Evolutionary conservation across 2,329 filamentous ascomycete species (phyloP), one percentile per base, ranked within the genome.

Genomic region (Emmonsiellopsis sp.): DNA sequence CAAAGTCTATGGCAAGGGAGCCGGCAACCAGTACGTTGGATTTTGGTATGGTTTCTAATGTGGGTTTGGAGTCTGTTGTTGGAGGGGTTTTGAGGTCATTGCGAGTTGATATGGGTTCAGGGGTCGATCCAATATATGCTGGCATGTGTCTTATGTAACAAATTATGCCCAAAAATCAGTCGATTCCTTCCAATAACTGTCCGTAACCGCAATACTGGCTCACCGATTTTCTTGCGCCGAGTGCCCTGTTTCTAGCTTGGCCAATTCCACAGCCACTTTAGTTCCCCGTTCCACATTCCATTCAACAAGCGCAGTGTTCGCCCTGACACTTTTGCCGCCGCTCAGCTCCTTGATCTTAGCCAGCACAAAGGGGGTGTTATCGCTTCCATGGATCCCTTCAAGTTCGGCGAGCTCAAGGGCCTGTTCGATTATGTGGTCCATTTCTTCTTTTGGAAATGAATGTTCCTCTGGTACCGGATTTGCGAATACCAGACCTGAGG

Each of bases 1-100:
- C 86, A 37, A 93, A 76, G 68, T 97, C 92, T 57, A 95, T 78
- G 13, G 92, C 92, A 32, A 97, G 80, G 10, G 89, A 89, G n/a
- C 91, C 92, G 50, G 90, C 88, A 43, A 96, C 89, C 31, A 96
- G 73, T n/a, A 96, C 79, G 59, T 91, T 84, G 50, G 78, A 74
- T 57, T 67, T 67, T 31, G 63, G 55, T 31, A 61, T 30, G 46
- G 52, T n/a, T 43, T 56, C 51, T 8, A 37, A 8, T 56, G 32
- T 11, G 8, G 31, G n/a, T 31, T 52, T 37, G 41, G 15, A n/a
- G 51, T 56, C 48, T 54, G 20, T 41, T 50, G 35, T 44, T 15
- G 51, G 47, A n/a, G 43, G 30, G 43, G 51, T 50, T 44, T 56
- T 53, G 57, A 61, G 57, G 50, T 52, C 51, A 45, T 62, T 57